Percentiles rank a stretch among this genome's conserved stretches.
These are phyloP conservation scores for Sphenostylis stenocarpa DNA, from an alignment of 306 rosid genomes.

Conservation along the genomic window DNA sequence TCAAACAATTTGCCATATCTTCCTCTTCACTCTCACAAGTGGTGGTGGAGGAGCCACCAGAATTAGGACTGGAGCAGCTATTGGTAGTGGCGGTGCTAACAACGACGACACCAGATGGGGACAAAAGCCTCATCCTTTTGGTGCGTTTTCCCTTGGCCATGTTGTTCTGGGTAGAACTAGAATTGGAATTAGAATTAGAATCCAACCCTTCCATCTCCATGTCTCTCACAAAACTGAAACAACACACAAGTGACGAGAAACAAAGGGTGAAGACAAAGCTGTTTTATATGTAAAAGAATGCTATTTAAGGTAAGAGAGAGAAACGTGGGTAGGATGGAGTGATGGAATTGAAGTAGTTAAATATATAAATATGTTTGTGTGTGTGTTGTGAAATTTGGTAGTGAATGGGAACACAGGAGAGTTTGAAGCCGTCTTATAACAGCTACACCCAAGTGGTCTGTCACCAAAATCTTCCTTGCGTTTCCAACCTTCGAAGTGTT, in stretches of 20 bases:
- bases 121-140: slow-evolving; percentile 55
- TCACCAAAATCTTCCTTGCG: slow-evolving; percentile 62
- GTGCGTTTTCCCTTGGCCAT: slow-evolving; percentile 65
- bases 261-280: background rate
- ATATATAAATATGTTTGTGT: background rate
- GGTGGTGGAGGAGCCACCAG: slow-evolving; percentile 40
- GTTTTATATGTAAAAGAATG: background rate
- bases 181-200: background rate
- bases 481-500: slow-evolving; percentile 64
- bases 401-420: slow-evolving; percentile 12
- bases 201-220: slow-evolving; percentile 46
- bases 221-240: background rate
- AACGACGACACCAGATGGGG: background rate
- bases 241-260: background rate
- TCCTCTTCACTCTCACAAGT: slow-evolving; percentile 66
- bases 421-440: slow-evolving; percentile 44
- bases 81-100: background rate
- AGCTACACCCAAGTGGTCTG: slow-evolving; percentile 36
- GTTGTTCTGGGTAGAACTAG: slow-evolving; percentile 14
- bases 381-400: background rate
- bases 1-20: slow-evolving; percentile 94
- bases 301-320: background rate
- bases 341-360: background rate
- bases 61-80: slow-evolving; percentile 52
- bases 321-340: slow-evolving; percentile 17